Conservation (phyloP, 2,329 filamentous ascomycete species). For the Trichoderma hamatum region DNA sequence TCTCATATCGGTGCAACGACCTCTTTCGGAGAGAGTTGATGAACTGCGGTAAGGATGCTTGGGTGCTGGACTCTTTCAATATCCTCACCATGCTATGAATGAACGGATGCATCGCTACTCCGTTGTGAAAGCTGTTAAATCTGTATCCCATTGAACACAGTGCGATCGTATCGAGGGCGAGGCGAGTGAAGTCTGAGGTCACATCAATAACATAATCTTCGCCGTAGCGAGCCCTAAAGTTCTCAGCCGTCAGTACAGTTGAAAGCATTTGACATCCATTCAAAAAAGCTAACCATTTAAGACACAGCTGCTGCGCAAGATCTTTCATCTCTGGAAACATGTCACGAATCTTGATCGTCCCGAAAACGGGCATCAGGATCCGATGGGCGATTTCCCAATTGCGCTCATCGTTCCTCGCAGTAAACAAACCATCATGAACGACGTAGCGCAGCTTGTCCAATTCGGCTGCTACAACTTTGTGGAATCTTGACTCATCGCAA, state of each 20-base stretch:
- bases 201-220: constrained; percentile 52
- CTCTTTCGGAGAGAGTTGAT: constrained; percentile 20
- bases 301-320: constrained; percentile 21
- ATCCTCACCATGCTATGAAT: constrained; percentile 23
- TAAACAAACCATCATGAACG: constrained; percentile 24
- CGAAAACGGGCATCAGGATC: constrained; percentile 23
- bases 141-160: constrained; percentile 61
- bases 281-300: constrained; percentile 19
- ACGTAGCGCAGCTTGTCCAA: constrained; percentile 19
- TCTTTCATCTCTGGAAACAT: constrained; percentile 21
- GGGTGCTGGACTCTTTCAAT: constrained; percentile 20
- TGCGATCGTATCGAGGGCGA: constrained; percentile 65
- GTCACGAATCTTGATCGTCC: constrained; percentile 22
- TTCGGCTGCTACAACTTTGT: constrained; percentile 13
- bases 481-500: constrained; percentile 23
- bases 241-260: constrained; percentile 5
- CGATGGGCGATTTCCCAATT: constrained; percentile 25
- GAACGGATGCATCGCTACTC: constrained; percentile 30
- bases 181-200: constrained; percentile 62
- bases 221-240: constrained; percentile 39
- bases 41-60: constrained; percentile 6
- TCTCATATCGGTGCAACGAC: constrained; percentile 11
- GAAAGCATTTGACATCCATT: neutral
- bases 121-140: constrained; percentile 64
- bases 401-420: constrained; percentile 20